These are phyloP conservation scores for Dimargaris verticillata DNA, from an alignment of 192 early-diverging fungal genomes.

Conservation along the genomic window DNA sequence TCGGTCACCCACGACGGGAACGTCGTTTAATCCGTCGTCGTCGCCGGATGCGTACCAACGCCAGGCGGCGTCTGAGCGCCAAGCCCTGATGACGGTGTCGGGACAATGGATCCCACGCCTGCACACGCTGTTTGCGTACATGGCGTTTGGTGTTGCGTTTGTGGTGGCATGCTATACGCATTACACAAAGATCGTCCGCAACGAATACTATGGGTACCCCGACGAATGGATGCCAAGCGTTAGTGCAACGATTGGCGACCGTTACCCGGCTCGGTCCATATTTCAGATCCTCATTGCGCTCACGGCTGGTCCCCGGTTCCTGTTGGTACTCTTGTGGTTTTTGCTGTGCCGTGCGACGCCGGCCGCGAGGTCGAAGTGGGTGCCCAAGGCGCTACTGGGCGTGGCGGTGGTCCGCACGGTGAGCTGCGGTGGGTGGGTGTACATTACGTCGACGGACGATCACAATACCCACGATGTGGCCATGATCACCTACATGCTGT, in stretches of 20 bases:
- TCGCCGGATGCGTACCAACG: too few species aligned
- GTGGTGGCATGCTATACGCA: slow-evolving; percentile 51
- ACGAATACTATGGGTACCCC: slow-evolving; percentile 60
- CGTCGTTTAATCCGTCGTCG: background rate
- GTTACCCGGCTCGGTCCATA: slow-evolving; percentile 54
- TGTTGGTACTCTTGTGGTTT: slow-evolving; percentile 30
- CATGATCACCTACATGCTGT: slow-evolving; percentile 63
- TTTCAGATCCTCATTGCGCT: slow-evolving; percentile 71
- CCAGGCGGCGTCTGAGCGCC: too few species aligned
- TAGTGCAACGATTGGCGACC: slow-evolving; percentile 62
- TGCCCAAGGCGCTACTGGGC: slow-evolving; percentile 23
- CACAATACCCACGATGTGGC: slow-evolving; percentile 62
- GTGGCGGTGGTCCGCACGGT: slow-evolving; percentile 44
- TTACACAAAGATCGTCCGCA: slow-evolving; percentile 67
- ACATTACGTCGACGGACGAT: slow-evolving; percentile 66
- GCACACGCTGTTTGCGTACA: slow-evolving; percentile 13
- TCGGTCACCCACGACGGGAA: background rate
- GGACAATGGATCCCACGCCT: slow-evolving; percentile 3
- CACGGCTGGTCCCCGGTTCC: slow-evolving; percentile 32
- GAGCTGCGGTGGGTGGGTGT: slow-evolving; percentile 69
- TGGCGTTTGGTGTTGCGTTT: slow-evolving; percentile 51
- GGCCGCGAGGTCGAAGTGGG: background rate
- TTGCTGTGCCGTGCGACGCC: slow-evolving; percentile 18
- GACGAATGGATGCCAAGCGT: slow-evolving; percentile 70
- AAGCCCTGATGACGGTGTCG: background rate